Evolutionary conservation across 2,329 filamentous ascomycete genomes (phyloP), one percentile per base, ranked within the genome.

Genomic region (Ilyonectria mors-panacis): DNA sequence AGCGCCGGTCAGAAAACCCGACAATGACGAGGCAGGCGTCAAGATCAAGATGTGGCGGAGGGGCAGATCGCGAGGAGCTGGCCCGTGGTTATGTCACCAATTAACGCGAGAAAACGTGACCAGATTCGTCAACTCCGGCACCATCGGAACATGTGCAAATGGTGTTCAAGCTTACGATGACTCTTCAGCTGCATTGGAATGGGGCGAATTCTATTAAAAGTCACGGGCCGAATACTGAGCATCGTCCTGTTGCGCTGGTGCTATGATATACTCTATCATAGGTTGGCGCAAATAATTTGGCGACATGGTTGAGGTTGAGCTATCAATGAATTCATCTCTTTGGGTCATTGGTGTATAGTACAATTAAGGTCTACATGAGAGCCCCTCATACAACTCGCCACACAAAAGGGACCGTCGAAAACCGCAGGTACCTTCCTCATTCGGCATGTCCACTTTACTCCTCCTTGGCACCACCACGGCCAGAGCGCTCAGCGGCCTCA

Each of bases 401-500:
- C 45, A 35, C 58, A 59, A 26, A 63, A 45, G 42, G 39, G 30
- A 13, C 54, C 44, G 45, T 37, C 28, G 26, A 50, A 10, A 63
- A 37, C 12, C 28, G 17, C 35, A 42, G 48, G 63, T 58, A 65
- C 59, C 42, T 63, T 70, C 57, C 44, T 67, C 45, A 45, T 48
- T 47, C 39, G 28, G 15, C 12, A 35, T 37, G 56, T 21, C 42
- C 17, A 35, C 9, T 78, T 79, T 90, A 93, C 84, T 93, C 91
- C 81, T 93, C 91, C 88, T 93, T 93, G 76, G 85, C 89, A 77
- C 91, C 91, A 65, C 91, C 91, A 69, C 89, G 87, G 70, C 92
- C 92, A 62, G 92, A 87, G 80, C 92, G 93, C 87, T 95, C 93
- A 60, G 91, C 91, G 57, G 89, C 88, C 85, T 94, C 93, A 54